These are phyloP conservation scores for Populus simonii DNA, from an alignment of 345 rosid genomes.

Conservation along the genomic window DNA sequence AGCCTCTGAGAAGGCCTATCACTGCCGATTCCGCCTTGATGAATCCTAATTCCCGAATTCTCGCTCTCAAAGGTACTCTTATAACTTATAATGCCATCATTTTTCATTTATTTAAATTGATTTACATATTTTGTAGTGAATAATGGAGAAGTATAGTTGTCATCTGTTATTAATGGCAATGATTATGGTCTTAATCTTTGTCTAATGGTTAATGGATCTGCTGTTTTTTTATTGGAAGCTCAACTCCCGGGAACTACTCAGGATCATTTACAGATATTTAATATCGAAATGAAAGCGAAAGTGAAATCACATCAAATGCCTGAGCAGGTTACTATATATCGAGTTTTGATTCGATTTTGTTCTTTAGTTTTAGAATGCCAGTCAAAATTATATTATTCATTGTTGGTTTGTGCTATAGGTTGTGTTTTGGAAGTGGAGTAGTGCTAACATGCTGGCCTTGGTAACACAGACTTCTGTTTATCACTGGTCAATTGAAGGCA, in stretches of 20 bases:
- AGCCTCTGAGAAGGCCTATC: constrained; percentile 72
- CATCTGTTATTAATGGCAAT: background rate
- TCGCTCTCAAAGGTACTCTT: constrained; percentile 66
- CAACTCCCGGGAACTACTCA: constrained; percentile 90
- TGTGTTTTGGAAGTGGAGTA: constrained; percentile 95
- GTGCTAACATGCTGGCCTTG: constrained; percentile 78
- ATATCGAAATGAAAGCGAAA: constrained; percentile 88
- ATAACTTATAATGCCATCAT: background rate
- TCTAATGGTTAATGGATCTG: background rate
- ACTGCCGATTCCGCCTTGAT: constrained; percentile 74
- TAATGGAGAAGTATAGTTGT: background rate
- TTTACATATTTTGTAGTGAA: background rate
- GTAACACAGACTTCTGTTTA: constrained; percentile 80
- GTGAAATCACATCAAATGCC: constrained; percentile 93
- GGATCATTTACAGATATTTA: constrained; percentile 93
- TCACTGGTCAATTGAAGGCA: constrained; percentile 98
- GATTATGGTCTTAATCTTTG: background rate
- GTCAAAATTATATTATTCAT: background rate
- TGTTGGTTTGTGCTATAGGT: constrained; percentile 40
- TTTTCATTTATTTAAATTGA: background rate
- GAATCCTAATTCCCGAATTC: constrained; percentile 78
- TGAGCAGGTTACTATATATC: constrained; percentile 57
- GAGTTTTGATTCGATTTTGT: background rate
- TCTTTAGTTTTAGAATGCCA: background rate
- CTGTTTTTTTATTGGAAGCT: constrained; percentile 40